Percentiles rank a stretch among this genome's conserved stretches.
Evolutionary conservation across 2,329 filamentous ascomycete species (phyloP).

Genomic region (Diaporthe sp.): DNA sequence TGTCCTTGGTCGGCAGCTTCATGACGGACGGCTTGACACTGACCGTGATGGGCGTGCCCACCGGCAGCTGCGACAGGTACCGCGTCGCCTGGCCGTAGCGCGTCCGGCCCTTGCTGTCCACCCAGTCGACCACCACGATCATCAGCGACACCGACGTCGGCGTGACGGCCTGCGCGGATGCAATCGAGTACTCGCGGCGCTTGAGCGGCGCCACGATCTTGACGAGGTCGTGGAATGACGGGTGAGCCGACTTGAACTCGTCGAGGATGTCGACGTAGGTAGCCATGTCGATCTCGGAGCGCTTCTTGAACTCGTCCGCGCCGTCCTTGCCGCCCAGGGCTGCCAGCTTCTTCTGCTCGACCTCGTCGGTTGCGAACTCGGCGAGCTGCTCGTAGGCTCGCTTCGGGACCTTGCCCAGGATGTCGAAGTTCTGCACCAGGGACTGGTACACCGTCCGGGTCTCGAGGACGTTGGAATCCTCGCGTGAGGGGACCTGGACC

Average conservation of each 20-base stretch:
- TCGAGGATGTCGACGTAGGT: constrained; percentile 92
- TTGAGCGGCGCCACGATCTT: constrained; percentile 93
- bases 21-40: constrained; percentile 98
- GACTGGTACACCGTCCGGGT: constrained; percentile 94
- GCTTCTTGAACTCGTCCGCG: constrained; percentile 90
- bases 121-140: constrained; percentile 98
- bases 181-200: constrained; percentile 98
- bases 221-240: constrained; percentile 88
- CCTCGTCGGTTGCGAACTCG: constrained; percentile 85
- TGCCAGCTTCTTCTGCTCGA: constrained; percentile 84
- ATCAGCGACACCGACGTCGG: constrained; percentile 92
- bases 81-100: constrained; percentile 94
- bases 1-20: constrained; percentile 92
- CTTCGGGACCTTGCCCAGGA: constrained; percentile 97
- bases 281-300: constrained; percentile 89
- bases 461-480: constrained; percentile 80
- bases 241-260: constrained; percentile 91
- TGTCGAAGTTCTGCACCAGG: constrained; percentile 92
- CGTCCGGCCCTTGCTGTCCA: constrained; percentile 87
- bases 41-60: constrained; percentile 86
- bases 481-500: constrained; percentile 91
- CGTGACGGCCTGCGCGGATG: constrained; percentile 94
- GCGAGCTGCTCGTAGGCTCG: constrained; percentile 95
- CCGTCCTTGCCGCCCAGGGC: constrained; percentile 84
- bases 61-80: constrained; percentile 82